Evolutionary conservation across 768 basidiomycete genomes (phyloP), one percentile per base, ranked within the genome.

Genomic region (Amanita rubescens): DNA sequence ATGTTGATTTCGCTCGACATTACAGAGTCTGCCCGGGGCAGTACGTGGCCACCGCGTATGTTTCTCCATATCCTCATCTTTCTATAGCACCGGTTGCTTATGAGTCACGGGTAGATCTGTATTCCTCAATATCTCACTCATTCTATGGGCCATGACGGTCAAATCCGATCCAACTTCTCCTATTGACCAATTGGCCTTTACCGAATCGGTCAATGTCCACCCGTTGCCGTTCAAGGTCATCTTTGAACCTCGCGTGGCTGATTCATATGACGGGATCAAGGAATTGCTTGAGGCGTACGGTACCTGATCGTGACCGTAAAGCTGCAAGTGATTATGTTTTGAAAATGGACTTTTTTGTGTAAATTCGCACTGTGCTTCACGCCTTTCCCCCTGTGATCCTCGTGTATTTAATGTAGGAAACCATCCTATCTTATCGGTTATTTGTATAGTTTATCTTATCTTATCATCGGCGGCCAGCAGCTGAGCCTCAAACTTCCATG

Each of bases 71-170:
- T n/a, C n/a, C 20, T 32, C 20, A 15, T 30, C 8, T 19, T 8
- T 8, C 22, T 2, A 33, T 37, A 2, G 3, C 9, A 49, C 19
- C 47, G 48, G 25, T 25, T 6, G n/a, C 41, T n/a, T 24, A 25
- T 7, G 27, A 22, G 0, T 8, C 10, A 6, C 17, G 11, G 55
- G 15, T 50, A 76, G 82, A 4, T 87, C 85, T 6, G 65, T 87
- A 2, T 84, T 83, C 59, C 70, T 87, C 57, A 87, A 83, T 54
- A 76, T 80, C 0, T 82, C 82, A 0, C 71, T 85, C 12, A 67
- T 82, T 1, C 65, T 84, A 30, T 87, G 84, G 82, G 79, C 84
- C 0, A 87, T 87, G 71, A 72, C 65, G 1, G 69, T 89, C 20
- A 69, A 68, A 3, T 60, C 76, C 25, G 79, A 84, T 58, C 75